Percentiles rank a stretch among this genome's conserved stretches.
phyloP scores from a whole-genome alignment of 164 flowering plant genomes.

The Akebia trifoliata region DNA sequence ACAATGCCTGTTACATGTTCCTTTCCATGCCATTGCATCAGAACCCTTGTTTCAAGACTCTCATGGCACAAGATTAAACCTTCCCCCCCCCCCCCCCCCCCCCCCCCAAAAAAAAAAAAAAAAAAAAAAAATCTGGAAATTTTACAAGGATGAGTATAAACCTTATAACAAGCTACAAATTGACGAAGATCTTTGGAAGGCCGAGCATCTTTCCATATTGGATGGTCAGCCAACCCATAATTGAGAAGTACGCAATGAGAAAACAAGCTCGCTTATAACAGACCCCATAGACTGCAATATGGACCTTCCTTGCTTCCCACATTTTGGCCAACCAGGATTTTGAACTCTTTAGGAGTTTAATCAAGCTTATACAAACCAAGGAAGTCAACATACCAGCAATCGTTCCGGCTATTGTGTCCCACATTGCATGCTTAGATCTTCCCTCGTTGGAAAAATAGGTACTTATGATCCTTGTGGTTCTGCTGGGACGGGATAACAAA shows the following conservation, averaged over 20 bases:
- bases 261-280: conserved; percentile 39
- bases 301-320: conserved; percentile 8
- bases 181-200: conserved; percentile 24
- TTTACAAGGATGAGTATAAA: conserved; percentile 3
- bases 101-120: too few relatives aligned
- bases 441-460: conserved; percentile 28
- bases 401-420: conserved; percentile 43
- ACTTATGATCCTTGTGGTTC: conserved; percentile 31
- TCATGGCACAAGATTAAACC: not conserved
- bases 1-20: too few relatives aligned
- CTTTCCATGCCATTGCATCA: too few relatives aligned
- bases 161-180: not conserved
- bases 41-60: not conserved
- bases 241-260: conserved; percentile 46
- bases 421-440: conserved; percentile 21
- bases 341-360: conserved; percentile 27
- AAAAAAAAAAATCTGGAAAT: not conserved
- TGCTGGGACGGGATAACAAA: conserved; percentile 11
- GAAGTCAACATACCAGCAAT: conserved; percentile 48
- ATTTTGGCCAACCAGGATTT: conserved; percentile 19
- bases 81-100: too few relatives aligned
- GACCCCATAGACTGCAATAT: conserved; percentile 5
- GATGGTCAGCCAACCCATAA: conserved; percentile 52
- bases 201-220: conserved; percentile 51
- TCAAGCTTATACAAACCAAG: conserved; percentile 30